phyloP scores from a whole-genome alignment of 1,284 basidiomycete genomes.

The Rhodotorula sp. region DNA sequence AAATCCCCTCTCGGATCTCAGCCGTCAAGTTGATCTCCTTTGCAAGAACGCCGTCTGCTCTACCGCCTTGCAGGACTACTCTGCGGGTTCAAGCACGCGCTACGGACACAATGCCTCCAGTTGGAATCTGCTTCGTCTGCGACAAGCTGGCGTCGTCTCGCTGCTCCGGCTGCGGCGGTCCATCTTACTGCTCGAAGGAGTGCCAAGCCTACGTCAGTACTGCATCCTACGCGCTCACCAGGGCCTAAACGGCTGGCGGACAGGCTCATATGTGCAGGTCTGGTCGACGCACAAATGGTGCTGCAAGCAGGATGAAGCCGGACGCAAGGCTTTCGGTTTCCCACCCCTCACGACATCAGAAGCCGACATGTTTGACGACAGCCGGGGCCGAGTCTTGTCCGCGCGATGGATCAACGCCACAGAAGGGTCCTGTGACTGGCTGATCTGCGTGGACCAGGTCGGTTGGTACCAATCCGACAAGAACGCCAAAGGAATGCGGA shows the following conservation, averaged over 20 bases:
- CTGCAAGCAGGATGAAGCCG: background rate
- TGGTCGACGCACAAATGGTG: background rate
- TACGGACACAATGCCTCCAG: background rate
- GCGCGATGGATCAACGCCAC: no score
- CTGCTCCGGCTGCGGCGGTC: background rate
- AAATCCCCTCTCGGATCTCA: no score
- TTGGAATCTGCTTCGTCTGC: background rate
- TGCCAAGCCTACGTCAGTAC: background rate
- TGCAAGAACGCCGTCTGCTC: background rate
- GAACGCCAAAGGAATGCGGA: no score
- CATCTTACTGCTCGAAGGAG: background rate
- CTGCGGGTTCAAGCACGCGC: no score
- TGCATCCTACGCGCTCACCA: background rate
- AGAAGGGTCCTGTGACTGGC: no score
- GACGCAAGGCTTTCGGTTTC: background rate
- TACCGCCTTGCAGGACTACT: no score
- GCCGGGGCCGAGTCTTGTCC: background rate
- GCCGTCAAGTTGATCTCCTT: no score
- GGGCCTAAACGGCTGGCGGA: background rate
- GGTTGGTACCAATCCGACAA: no score
- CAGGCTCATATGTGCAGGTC: background rate
- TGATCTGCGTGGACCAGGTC: no score
- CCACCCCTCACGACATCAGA: background rate
- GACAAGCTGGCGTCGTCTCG: background rate
- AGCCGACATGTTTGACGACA: background rate